Evolutionary conservation across 108 stramenopile species (phyloP).

Genomic region (Poteriospumella lacustris): DNA sequence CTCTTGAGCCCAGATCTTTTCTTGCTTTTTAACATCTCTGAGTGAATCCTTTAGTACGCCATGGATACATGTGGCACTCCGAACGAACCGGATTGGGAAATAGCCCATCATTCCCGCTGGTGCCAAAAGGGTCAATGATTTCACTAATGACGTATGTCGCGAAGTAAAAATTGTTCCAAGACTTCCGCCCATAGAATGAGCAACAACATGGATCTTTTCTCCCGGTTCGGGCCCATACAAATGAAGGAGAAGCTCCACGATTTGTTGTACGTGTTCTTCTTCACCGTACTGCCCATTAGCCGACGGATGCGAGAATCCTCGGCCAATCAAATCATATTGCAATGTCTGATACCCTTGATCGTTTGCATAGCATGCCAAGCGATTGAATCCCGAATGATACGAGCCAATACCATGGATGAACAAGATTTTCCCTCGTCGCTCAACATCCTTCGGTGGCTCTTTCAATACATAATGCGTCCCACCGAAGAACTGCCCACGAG

Average conservation of each 20-base stretch:
- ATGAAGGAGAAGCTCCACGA: neutral
- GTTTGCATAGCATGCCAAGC: neutral
- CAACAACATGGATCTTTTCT: neutral
- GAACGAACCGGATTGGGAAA: neutral
- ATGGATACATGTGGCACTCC: neutral
- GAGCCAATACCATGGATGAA: slow-evolving; percentile 9
- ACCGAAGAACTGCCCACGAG: too few species aligned
- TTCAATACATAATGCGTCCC: too few species aligned
- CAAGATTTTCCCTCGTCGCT: too few species aligned
- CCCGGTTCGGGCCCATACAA: too few species aligned
- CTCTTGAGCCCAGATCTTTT: neutral
- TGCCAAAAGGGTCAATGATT: neutral
- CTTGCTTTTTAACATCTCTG: neutral
- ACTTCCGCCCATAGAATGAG: neutral
- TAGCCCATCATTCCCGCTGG: neutral
- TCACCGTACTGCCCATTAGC: neutral
- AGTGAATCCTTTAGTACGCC: neutral
- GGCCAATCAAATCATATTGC: slow-evolving; percentile 23
- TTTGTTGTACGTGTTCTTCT: neutral
- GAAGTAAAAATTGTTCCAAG: slow-evolving; percentile 1
- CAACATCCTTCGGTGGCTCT: too few species aligned
- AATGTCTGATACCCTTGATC: neutral
- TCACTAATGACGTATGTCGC: neutral
- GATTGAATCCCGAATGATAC: neutral
- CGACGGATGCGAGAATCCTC: neutral